These are phyloP conservation scores for Neoboletus subvelutipes DNA, from an alignment of 768 basidiomycete genomes.

Conservation along the genomic window DNA sequence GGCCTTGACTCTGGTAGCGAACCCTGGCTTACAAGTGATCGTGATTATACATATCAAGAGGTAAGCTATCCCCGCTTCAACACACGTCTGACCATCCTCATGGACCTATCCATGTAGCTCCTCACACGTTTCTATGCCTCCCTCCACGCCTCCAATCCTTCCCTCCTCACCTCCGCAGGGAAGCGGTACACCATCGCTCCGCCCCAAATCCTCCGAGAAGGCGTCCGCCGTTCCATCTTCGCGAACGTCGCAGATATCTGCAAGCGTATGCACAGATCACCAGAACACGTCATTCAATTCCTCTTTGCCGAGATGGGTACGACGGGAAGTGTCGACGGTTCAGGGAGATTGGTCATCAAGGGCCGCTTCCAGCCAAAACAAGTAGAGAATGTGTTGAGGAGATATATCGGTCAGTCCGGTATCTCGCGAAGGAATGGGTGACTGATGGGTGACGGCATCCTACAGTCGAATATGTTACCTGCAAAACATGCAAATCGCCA, in stretches of 20 bases:
- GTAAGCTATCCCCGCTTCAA: conserved; percentile 40
- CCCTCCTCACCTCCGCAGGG: conserved; percentile 77
- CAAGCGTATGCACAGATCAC: conserved; percentile 96
- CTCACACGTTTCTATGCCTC: conserved; percentile 89
- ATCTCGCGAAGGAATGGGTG: background rate
- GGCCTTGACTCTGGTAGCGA: conserved; percentile 75
- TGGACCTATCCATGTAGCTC: conserved; percentile 50
- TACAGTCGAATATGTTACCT: conserved; percentile 95
- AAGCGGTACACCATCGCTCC: conserved; percentile 98
- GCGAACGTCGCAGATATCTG: conserved; percentile 97
- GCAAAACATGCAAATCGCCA: conserved; percentile 99
- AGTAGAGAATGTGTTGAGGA: conserved; percentile 92
- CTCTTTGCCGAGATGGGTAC: conserved; percentile 99
- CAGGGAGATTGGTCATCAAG: conserved; percentile 90
- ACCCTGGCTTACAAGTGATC: conserved; percentile 88
- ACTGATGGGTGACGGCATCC: background rate
- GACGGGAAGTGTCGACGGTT: conserved; percentile 91
- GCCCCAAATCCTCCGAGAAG: conserved; percentile 91
- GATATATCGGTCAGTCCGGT: conserved; percentile 82
- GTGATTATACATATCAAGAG: conserved; percentile 96
- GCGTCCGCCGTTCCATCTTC: conserved; percentile 96
- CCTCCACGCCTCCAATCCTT: conserved; percentile 91
- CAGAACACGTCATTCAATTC: conserved; percentile 97
- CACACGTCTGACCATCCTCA: background rate
- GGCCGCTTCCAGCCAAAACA: conserved; percentile 99